Percentiles rank a stretch among this genome's conserved stretches.
These are phyloP conservation scores for Piper longum DNA, from an alignment of 164 flowering plant genomes.

Conservation along the genomic window DNA sequence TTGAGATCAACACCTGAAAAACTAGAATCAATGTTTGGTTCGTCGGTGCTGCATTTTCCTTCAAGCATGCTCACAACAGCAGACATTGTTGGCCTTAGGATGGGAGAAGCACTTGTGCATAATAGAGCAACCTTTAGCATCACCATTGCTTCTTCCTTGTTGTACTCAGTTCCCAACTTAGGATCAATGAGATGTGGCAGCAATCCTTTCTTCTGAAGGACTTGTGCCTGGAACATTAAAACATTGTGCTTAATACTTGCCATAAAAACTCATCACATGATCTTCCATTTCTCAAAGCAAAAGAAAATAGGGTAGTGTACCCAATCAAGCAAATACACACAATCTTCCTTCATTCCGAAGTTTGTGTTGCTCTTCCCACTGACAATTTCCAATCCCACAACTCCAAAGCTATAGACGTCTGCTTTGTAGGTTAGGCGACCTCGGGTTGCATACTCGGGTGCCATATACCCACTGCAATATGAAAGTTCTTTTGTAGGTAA, in stretches of 20 bases:
- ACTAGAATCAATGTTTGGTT: background rate
- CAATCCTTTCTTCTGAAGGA: slow-evolving; percentile 54
- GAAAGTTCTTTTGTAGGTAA: background rate
- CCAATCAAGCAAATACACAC: slow-evolving; percentile 31
- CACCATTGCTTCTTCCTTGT: slow-evolving; percentile 37
- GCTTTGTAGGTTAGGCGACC: slow-evolving; percentile 42
- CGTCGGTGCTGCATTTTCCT: slow-evolving; percentile 17
- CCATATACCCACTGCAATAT: slow-evolving; percentile 47
- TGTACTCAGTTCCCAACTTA: slow-evolving; percentile 32
- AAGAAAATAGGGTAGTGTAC: slow-evolving; percentile 7
- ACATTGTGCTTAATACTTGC: background rate
- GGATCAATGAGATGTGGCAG: slow-evolving; percentile 64
- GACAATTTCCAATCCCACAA: slow-evolving; percentile 37
- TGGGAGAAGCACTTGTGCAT: slow-evolving; percentile 64
- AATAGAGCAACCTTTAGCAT: slow-evolving; percentile 47
- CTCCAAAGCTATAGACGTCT: slow-evolving; percentile 48
- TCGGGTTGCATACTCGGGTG: slow-evolving; percentile 53
- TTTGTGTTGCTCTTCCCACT: slow-evolving; percentile 27
- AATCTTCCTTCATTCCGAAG: slow-evolving; percentile 11
- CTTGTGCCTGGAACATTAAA: slow-evolving; percentile 30
- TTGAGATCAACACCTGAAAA: background rate
- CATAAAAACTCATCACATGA: background rate
- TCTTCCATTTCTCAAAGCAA: no score
- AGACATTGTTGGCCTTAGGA: slow-evolving; percentile 65
- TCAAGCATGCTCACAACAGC: slow-evolving; percentile 62